A percentile compares a stretch with the other conserved stretches of the same genome.
Conservation (phyloP, 1,284 basidiomycete species). For the Gomphus bonarii region DNA sequence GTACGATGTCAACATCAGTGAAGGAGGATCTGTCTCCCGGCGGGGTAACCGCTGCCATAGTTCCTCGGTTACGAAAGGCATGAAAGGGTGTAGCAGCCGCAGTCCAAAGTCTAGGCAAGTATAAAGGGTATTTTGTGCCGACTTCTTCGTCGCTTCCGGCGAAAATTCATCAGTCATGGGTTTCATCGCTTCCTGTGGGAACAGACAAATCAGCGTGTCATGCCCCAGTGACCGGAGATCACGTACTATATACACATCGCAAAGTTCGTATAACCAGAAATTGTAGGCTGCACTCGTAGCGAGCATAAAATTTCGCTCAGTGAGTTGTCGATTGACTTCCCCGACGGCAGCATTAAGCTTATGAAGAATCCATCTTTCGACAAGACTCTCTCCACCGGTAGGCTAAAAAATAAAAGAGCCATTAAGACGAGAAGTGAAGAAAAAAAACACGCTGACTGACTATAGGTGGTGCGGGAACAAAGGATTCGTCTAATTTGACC, state of each 20-base stretch:
- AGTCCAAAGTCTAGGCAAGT: conserved; percentile 90
- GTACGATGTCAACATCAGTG: conserved; percentile 85
- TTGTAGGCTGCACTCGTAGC: conserved; percentile 83
- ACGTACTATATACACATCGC: conserved; percentile 91
- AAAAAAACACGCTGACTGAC: conserved; percentile 27
- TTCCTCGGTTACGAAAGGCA: conserved; percentile 99
- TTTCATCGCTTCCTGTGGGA: conserved; percentile 85
- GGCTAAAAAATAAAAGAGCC: conserved; percentile 38
- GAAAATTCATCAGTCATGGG: conserved; percentile 83
- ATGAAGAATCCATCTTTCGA: conserved; percentile 94
- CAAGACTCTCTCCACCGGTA: conserved; percentile 82
- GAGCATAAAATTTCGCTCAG: conserved; percentile 85
- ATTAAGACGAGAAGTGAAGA: neutral
- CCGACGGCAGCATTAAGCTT: conserved; percentile 79
- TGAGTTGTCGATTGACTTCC: conserved; percentile 69
- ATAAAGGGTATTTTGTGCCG: conserved; percentile 94
- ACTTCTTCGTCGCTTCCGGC: conserved; percentile 51
- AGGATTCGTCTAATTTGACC: conserved; percentile 81
- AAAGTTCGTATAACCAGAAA: conserved; percentile 98
- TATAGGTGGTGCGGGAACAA: conserved; percentile 67
- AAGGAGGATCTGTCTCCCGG: conserved; percentile 70
- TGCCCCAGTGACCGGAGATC: neutral
- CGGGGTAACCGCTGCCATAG: conserved; percentile 94
- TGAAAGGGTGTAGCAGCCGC: conserved; percentile 91
- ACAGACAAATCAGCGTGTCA: neutral